Conservation (phyloP, 2,329 filamentous ascomycete species). For the Pseudogymnoascus sp. region DNA sequence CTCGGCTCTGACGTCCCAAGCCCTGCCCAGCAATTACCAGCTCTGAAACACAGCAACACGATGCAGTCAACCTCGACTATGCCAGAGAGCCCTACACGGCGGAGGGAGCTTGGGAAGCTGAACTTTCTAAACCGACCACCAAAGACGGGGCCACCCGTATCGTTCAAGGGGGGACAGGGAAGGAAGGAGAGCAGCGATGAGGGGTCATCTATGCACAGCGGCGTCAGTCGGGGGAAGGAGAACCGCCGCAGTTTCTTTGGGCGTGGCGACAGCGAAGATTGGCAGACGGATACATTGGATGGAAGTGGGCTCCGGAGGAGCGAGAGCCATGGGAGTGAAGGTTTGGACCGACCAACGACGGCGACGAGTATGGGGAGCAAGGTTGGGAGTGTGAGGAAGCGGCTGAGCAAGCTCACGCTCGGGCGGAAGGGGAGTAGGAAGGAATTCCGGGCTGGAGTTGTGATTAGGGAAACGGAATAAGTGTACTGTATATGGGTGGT, state of each 20-base stretch:
- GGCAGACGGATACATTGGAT: slow-evolving; percentile 11
- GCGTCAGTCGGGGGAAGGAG: slow-evolving; percentile 15
- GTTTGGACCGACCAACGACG: slow-evolving; percentile 16
- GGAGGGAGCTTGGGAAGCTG: background rate
- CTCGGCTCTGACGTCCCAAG: slow-evolving; percentile 8
- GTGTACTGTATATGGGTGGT: slow-evolving; percentile 5
- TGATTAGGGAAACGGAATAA: slow-evolving; percentile 20
- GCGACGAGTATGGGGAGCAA: slow-evolving; percentile 19
- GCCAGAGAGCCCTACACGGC: background rate
- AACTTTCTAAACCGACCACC: background rate
- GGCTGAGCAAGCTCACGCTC: slow-evolving; percentile 26
- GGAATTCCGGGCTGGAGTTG: slow-evolving; percentile 24
- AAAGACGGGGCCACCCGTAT: background rate
- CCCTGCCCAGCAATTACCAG: slow-evolving; percentile 17
- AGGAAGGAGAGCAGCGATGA: slow-evolving; percentile 13
- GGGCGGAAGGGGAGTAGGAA: slow-evolving; percentile 31
- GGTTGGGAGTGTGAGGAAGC: slow-evolving; percentile 29
- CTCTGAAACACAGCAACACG: slow-evolving; percentile 23
- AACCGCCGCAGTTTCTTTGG: slow-evolving; percentile 20
- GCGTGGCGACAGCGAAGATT: slow-evolving; percentile 6
- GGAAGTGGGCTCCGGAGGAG: background rate
- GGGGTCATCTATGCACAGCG: slow-evolving; percentile 2
- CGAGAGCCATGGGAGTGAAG: background rate
- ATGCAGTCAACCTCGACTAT: slow-evolving; percentile 13
- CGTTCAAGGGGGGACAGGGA: background rate